phyloP scores from a whole-genome alignment of 2,329 filamentous ascomycete genomes.

The Xylaria hypoxylon region DNA sequence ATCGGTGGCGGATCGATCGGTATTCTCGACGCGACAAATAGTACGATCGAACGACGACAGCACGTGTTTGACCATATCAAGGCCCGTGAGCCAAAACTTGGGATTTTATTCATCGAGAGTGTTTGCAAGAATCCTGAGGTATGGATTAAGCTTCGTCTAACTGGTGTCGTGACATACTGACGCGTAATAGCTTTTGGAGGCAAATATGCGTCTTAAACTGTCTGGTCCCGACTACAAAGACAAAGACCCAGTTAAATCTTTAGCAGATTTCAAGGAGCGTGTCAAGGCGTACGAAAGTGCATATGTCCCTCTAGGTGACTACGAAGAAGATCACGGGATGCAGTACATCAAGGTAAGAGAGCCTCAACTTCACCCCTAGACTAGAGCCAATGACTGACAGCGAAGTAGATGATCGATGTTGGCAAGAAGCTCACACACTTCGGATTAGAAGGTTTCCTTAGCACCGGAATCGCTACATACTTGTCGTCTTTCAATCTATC shows the following conservation, averaged over 20 bases:
- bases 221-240: slow-evolving; percentile 96
- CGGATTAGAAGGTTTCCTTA: slow-evolving; percentile 90
- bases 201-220: slow-evolving; percentile 96
- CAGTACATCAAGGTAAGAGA: slow-evolving; percentile 82
- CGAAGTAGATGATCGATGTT: slow-evolving; percentile 86
- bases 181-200: slow-evolving; percentile 76
- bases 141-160: slow-evolving; percentile 39
- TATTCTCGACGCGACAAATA: slow-evolving; percentile 97
- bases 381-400: slow-evolving; percentile 44
- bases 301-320: slow-evolving; percentile 89
- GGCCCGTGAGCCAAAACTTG: slow-evolving; percentile 83
- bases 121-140: slow-evolving; percentile 84
- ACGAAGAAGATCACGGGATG: slow-evolving; percentile 90
- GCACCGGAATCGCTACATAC: slow-evolving; percentile 92
- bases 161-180: slow-evolving; percentile 14
- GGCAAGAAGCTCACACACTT: slow-evolving; percentile 93
- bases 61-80: slow-evolving; percentile 86
- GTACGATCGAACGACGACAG: slow-evolving; percentile 86
- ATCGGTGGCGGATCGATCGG: slow-evolving; percentile 86
- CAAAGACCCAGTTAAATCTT: slow-evolving; percentile 86
- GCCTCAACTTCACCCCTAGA: not conserved
- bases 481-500: slow-evolving; percentile 97
- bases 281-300: slow-evolving; percentile 94
- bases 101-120: slow-evolving; percentile 95
- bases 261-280: slow-evolving; percentile 92